Base-by-base conservation (phyloP, 495 filamentous ascomycete genomes). In the Oidiodendron maius region DNA sequence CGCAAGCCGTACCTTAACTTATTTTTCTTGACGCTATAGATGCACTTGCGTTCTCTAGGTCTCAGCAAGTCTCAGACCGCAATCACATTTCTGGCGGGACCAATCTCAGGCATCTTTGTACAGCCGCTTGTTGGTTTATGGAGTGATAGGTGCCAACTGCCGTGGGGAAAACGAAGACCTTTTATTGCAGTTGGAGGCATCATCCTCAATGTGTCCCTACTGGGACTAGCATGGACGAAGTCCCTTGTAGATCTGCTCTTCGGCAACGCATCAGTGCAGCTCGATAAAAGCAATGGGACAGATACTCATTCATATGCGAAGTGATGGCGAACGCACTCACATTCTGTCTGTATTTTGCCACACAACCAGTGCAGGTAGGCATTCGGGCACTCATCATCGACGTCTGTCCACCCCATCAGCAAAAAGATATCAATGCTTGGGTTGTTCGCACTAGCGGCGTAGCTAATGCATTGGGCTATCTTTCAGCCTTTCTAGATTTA, bases 311-410 rank as follows among this genome's bases (percentile, higher is more conserved):
- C n/a, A n/a, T n/a, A n/a, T n/a, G n/a, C n/a, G n/a, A n/a, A n/a
- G 2, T 40, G 3, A 8, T 52, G 22, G 52, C 52, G 3, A 28
- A 25, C 3, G 9, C 38, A 9, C 26, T 22, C 16, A 34, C 53
- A 15, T 55, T 21, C 16, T 13, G 13, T 1, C 37, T 59, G n/a
- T 52, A 55, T 17, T 24, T 59, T 18, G 38, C 46, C 20, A 48
- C 56, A 17, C 56, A 59, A 18, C 56, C 56, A n/a, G 36, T 59
- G 3, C 56, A 59, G 30, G 21, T 40, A 6, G 56, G 56, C 9
- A 25, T 59, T 1, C 48, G 56, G 15, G 54, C 56, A 0, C 43
- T 56, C 1, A 53, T 50, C 6, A 53, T 59, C 18, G 56, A 59
- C 22, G 3, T 28, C 9, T 52, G 30, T 30, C 48, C 53, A 1